A percentile compares a stretch with the other conserved stretches of the same genome.
These are phyloP conservation scores for Phytophthora macrochlamydospora DNA, from an alignment of 352 stramenopile genomes.

Conservation along the genomic window DNA sequence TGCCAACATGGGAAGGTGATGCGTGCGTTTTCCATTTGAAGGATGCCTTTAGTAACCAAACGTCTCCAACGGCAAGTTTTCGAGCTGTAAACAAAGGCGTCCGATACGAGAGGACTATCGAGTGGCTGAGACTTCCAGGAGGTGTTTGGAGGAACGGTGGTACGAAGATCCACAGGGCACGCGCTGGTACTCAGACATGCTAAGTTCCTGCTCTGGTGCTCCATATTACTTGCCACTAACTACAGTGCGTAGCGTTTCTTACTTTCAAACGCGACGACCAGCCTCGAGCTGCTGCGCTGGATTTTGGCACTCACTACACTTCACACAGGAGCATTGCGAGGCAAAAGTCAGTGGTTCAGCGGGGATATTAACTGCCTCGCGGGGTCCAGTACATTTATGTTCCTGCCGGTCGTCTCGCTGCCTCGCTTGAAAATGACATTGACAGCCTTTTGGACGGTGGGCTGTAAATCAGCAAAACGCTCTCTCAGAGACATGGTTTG, in stretches of 20 bases:
- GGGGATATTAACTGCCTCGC: not conserved
- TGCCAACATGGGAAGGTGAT: slow-evolving; percentile 38
- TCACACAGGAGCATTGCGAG: not conserved
- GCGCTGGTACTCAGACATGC: slow-evolving; percentile 32
- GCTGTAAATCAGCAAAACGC: slow-evolving; percentile 27
- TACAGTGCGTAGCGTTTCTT: slow-evolving; percentile 20
- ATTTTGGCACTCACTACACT: not conserved
- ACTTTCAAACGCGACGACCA: slow-evolving; percentile 1
- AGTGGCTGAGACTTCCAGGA: slow-evolving; percentile 19
- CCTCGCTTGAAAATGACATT: slow-evolving; percentile 7
- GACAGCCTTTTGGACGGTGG: slow-evolving; percentile 9
- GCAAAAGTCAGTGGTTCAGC: slow-evolving; percentile 5
- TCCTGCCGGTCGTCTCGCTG: slow-evolving; percentile 3
- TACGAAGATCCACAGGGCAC: slow-evolving; percentile 29
- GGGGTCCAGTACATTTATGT: not conserved
- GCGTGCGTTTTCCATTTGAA: slow-evolving; percentile 29
- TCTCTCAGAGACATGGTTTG: slow-evolving; percentile 35
- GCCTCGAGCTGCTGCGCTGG: not conserved
- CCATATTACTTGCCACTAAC: slow-evolving; percentile 18
- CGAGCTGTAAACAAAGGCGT: slow-evolving; percentile 20
- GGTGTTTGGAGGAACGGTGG: slow-evolving; percentile 34
- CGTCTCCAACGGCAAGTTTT: slow-evolving; percentile 6
- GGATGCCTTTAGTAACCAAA: slow-evolving; percentile 5
- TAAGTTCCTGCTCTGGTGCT: slow-evolving; percentile 21
- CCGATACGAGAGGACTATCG: slow-evolving; percentile 8